Conservation (phyloP, 768 basidiomycete species). For the Epithele typhae region DNA sequence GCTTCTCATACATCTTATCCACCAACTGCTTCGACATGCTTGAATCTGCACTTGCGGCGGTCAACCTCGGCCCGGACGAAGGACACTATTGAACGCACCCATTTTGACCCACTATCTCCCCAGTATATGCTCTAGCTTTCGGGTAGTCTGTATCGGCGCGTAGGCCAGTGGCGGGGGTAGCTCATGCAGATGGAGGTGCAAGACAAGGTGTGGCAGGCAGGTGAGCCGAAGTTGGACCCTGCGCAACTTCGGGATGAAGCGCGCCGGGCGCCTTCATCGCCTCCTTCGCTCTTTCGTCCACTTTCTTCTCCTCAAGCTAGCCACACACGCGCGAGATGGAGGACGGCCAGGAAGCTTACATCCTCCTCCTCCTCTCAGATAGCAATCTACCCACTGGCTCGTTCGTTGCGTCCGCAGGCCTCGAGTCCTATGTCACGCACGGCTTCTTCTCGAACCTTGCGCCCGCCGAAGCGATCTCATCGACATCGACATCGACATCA, state of each 20-base stretch:
- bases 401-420: conserved; percentile 90
- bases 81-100: conserved; percentile 13
- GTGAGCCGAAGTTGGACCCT: too few relatives aligned
- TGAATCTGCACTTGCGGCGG: conserved; percentile 47
- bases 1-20: conserved; percentile 95
- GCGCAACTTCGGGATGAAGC: conserved; percentile 14
- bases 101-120: conserved; percentile 4
- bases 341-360: conserved; percentile 53
- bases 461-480: too few relatives aligned
- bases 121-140: too few relatives aligned
- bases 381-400: conserved; percentile 96
- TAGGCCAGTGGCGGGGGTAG: too few relatives aligned
- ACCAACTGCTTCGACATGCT: conserved; percentile 76
- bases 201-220: too few relatives aligned
- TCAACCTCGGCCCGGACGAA: background rate
- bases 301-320: background rate
- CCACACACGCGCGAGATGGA: conserved; percentile 16
- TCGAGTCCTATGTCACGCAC: conserved; percentile 88
- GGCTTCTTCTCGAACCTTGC: conserved; percentile 47
- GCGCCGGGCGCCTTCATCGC: too few relatives aligned
- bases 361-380: conserved; percentile 79
- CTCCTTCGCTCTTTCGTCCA: conserved; percentile 5
- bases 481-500: conserved; percentile 25
- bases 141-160: too few relatives aligned
- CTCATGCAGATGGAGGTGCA: too few relatives aligned